Conservation (phyloP, 208 protist species). For the Trypanosomatidae sp. region DNA sequence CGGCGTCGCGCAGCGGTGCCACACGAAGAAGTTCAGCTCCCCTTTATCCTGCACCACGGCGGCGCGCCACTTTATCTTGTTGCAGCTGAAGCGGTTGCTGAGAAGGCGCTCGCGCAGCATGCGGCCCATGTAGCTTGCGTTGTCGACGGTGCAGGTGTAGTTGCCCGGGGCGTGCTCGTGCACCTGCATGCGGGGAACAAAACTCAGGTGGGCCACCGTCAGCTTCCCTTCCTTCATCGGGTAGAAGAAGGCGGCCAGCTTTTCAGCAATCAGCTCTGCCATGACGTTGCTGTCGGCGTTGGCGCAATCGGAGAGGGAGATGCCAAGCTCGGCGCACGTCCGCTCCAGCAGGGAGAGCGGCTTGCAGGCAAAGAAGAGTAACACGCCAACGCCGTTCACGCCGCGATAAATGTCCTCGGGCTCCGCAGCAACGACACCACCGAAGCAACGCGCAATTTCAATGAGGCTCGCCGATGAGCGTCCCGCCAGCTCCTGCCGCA, state of each 20-base stretch:
- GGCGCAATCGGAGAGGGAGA: slow-evolving; percentile 45
- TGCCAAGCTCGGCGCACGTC: slow-evolving; percentile 60
- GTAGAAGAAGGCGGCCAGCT: slow-evolving; percentile 56
- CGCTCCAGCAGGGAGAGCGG: slow-evolving; percentile 27
- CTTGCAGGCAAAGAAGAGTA: slow-evolving; percentile 56
- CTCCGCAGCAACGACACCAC: slow-evolving; percentile 15
- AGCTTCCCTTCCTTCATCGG: slow-evolving; percentile 35
- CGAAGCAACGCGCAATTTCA: slow-evolving; percentile 39
- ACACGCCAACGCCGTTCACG: slow-evolving; percentile 48
- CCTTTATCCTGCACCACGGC: slow-evolving; percentile 40
- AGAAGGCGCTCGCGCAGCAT: slow-evolving; percentile 50
- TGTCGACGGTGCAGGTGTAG: slow-evolving; percentile 80
- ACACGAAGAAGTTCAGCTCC: slow-evolving; percentile 54
- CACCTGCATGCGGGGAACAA: slow-evolving; percentile 74
- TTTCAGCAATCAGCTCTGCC: slow-evolving; percentile 58
- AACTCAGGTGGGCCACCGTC: slow-evolving; percentile 42
- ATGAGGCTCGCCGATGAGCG: slow-evolving; percentile 33
- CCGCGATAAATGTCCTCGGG: slow-evolving; percentile 54
- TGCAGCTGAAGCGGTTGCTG: slow-evolving; percentile 84
- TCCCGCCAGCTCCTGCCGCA: slow-evolving; percentile 48
- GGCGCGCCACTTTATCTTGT: slow-evolving; percentile 75
- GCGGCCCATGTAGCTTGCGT: slow-evolving; percentile 56
- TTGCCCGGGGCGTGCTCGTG: slow-evolving; percentile 78
- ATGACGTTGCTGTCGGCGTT: slow-evolving; percentile 53
- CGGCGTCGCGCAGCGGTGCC: slow-evolving; percentile 54